These are phyloP conservation scores for Liriodendron chinense DNA, from an alignment of 164 flowering plant species.

Conservation along the genomic window DNA sequence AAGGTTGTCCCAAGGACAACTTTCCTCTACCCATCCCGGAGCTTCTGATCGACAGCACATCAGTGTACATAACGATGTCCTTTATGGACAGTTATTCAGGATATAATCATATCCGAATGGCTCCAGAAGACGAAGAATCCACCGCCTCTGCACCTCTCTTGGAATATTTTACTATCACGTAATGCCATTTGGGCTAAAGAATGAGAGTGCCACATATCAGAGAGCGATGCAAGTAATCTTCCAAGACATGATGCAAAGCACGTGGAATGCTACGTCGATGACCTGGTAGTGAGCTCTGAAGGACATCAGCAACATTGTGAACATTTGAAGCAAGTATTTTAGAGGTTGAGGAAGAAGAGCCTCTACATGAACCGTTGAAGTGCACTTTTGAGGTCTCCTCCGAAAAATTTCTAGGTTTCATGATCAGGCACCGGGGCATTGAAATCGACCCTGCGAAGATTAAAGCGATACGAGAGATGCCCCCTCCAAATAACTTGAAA, in stretches of 20 bases:
- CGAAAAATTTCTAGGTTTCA: background rate
- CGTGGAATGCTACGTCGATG: background rate
- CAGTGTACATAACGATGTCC: background rate
- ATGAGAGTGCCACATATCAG: background rate
- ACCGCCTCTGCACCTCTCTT: background rate
- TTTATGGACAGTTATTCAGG: background rate
- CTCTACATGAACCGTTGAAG: too few relatives aligned
- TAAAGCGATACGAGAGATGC: background rate
- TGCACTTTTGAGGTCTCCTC: too few relatives aligned
- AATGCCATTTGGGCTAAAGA: background rate
- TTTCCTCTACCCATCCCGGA: background rate
- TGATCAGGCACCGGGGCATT: background rate
- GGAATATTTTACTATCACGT: background rate
- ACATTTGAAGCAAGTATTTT: too few relatives aligned
- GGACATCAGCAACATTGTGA: background rate
- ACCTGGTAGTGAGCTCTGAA: background rate
- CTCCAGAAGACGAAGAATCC: background rate
- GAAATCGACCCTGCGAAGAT: background rate
- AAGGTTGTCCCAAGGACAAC: background rate
- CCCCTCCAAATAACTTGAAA: background rate
- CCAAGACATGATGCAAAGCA: background rate
- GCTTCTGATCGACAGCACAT: background rate
- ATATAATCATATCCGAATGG: background rate
- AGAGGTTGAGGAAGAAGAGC: too few relatives aligned
- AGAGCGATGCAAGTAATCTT: background rate